A percentile compares a stretch with the other conserved stretches of the same genome.
These are phyloP conservation scores for Barbarea vulgaris DNA, from an alignment of 345 rosid species.

Conservation along the genomic window DNA sequence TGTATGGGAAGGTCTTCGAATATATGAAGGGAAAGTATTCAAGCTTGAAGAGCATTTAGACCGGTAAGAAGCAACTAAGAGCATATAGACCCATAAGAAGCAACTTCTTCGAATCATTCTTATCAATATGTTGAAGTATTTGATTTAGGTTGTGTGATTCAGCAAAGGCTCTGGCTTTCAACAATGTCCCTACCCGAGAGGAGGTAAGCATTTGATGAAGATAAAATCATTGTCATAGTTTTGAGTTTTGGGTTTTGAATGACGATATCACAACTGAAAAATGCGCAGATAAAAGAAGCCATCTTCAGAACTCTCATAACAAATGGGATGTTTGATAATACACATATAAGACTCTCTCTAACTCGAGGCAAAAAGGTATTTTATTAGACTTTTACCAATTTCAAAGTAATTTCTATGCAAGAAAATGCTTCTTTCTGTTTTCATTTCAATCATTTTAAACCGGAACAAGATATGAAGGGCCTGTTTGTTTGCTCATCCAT, in stretches of 20 bases:
- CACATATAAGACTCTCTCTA: conserved; percentile 84
- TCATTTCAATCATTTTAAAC: background rate
- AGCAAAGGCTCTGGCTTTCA: conserved; percentile 88
- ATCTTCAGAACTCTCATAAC: conserved; percentile 80
- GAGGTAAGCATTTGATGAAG: conserved; percentile 49
- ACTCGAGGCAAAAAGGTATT: conserved; percentile 91
- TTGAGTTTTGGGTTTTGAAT: background rate
- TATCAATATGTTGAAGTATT: conserved; percentile 7
- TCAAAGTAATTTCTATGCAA: background rate
- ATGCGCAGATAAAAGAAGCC: conserved; percentile 71
- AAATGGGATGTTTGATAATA: conserved; percentile 85
- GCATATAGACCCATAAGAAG: background rate
- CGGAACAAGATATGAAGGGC: background rate
- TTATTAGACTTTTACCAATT: background rate
- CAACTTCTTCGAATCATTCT: background rate
- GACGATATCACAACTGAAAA: background rate
- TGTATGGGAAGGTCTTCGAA: conserved; percentile 92
- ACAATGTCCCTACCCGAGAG: conserved; percentile 72
- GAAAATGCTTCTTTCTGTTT: background rate
- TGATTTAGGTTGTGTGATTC: conserved; percentile 77
- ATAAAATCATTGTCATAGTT: background rate
- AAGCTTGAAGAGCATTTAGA: conserved; percentile 91
- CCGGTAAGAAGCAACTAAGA: conserved; percentile 46
- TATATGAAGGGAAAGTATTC: conserved; percentile 70
- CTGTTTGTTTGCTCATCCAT: too few species aligned